phyloP scores from a whole-genome alignment of 306 rosid genomes.

The Alnus rubra region DNA sequence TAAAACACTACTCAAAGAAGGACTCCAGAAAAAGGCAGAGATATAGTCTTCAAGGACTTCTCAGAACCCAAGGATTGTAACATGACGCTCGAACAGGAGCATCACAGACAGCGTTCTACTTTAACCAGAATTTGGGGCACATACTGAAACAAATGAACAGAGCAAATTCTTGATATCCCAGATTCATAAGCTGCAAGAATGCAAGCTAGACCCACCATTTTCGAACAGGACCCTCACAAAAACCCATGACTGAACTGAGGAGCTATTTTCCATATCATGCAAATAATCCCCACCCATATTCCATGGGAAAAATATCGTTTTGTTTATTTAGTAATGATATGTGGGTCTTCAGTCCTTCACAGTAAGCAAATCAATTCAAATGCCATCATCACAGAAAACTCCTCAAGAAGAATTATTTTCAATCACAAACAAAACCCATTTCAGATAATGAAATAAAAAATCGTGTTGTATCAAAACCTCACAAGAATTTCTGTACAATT shows the following conservation, averaged over 20 bases:
- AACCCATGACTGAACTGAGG: no score
- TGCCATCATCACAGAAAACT: background rate
- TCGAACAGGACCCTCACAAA: no score
- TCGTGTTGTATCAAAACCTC: background rate
- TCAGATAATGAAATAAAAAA: background rate
- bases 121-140: background rate
- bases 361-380: background rate
- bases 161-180: background rate
- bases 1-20: no score
- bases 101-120: background rate
- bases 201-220: background rate
- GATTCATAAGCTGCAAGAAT: background rate
- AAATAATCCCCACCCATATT: no score
- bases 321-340: background rate
- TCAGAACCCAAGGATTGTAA: no score
- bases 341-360: background rate
- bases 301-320: no score
- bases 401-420: background rate
- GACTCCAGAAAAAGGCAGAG: no score
- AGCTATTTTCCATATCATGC: no score
- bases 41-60: no score
- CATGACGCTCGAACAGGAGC: background rate
- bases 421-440: background rate
- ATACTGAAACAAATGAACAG: background rate
- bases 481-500: background rate